Conservation (phyloP, 495 filamentous ascomycete species). For the Penicillium cataractarum region DNA sequence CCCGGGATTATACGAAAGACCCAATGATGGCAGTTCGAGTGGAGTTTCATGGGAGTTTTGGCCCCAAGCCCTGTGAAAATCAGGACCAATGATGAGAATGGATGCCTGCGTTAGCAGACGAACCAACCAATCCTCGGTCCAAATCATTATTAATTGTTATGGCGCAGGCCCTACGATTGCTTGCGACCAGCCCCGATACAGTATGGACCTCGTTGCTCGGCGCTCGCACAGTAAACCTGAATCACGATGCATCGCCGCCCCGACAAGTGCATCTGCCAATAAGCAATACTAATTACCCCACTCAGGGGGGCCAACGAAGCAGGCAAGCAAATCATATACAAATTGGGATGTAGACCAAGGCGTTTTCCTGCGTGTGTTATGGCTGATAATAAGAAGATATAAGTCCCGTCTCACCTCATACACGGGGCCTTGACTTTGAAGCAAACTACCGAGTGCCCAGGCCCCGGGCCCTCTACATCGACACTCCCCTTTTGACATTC, state of each 20-base stretch:
- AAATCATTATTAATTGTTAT: not conserved
- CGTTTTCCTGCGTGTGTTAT: not conserved
- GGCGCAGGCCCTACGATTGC: too few species aligned
- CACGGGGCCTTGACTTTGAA: not conserved
- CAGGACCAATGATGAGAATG: not conserved
- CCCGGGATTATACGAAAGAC: not conserved
- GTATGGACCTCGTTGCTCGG: not conserved
- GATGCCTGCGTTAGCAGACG: not conserved
- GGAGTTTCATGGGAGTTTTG: not conserved
- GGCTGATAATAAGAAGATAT: not conserved
- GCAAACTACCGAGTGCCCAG: not conserved
- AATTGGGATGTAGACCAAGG: not conserved
- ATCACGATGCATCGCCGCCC: slow-evolving; percentile 1
- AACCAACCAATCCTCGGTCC: not conserved
- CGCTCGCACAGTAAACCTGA: not conserved
- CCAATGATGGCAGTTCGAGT: not conserved
- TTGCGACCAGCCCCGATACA: too few species aligned
- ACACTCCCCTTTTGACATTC: not conserved
- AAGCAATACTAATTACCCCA: not conserved
- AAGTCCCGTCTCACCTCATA: not conserved
- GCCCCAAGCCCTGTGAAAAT: not conserved
- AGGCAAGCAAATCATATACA: not conserved
- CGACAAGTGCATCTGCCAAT: not conserved
- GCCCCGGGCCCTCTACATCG: not conserved
- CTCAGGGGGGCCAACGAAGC: not conserved